Percentiles rank a stretch among this genome's conserved stretches.
Conservation (phyloP, 495 filamentous ascomycete genomes). For the Schizothecium vesticola region DNA sequence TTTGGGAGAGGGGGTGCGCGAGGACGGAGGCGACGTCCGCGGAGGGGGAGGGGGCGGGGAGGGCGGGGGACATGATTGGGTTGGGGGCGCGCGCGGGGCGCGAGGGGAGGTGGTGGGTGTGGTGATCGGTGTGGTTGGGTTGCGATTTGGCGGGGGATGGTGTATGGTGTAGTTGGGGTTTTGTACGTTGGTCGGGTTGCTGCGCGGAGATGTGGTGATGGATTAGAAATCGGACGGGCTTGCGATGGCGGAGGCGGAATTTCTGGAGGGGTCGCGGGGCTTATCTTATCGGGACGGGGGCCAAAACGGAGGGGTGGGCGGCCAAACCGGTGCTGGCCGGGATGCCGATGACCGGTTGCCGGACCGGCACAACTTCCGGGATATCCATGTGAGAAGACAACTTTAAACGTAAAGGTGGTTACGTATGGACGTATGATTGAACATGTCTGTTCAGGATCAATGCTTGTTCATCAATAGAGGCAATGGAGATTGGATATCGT, state of each 20-base stretch:
- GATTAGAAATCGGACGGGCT: conserved; percentile 24
- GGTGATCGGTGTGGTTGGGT: background rate
- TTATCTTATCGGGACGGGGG: conserved; percentile 9
- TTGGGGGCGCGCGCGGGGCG: background rate
- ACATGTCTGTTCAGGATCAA: too few relatives aligned
- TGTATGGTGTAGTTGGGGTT: background rate
- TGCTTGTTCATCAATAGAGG: too few relatives aligned
- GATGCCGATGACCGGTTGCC: background rate
- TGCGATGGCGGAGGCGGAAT: background rate
- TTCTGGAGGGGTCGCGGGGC: conserved; percentile 11
- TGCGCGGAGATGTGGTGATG: background rate
- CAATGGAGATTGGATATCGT: too few relatives aligned
- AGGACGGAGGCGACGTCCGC: conserved; percentile 50
- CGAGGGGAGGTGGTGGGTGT: background rate
- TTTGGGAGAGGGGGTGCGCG: conserved; percentile 60
- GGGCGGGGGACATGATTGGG: conserved; percentile 45
- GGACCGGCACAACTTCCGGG: background rate
- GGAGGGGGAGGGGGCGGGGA: conserved; percentile 60
- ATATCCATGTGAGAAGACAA: background rate
- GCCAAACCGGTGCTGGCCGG: background rate
- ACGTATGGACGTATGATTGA: background rate
- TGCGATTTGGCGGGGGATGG: background rate
- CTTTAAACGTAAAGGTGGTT: background rate
- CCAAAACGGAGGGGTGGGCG: background rate
- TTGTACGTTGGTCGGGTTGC: background rate